Conservation (phyloP, 352 stramenopile species). For the Globisporangium cylindrosporum region DNA sequence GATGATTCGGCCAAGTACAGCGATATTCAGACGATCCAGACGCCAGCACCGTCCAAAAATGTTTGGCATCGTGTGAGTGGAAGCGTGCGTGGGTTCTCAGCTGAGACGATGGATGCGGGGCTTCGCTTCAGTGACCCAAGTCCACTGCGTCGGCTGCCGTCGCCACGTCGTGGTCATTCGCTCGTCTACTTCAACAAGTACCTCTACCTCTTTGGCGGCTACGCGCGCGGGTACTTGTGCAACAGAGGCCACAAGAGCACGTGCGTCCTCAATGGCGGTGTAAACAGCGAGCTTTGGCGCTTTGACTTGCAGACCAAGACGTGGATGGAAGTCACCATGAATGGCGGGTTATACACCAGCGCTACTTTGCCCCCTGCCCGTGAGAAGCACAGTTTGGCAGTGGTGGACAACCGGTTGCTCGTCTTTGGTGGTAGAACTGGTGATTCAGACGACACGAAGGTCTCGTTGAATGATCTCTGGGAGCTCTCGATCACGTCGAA, state of each 20-base stretch:
- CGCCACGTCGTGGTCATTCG: slow-evolving; percentile 56
- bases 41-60: slow-evolving; percentile 33
- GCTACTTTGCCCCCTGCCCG: slow-evolving; percentile 26
- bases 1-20: slow-evolving; percentile 38
- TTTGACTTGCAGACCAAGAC: slow-evolving; percentile 48
- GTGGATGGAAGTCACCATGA: slow-evolving; percentile 41
- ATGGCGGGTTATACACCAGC: slow-evolving; percentile 2
- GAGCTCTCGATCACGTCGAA: slow-evolving; percentile 52
- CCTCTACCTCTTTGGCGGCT: slow-evolving; percentile 67
- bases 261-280: slow-evolving; percentile 30
- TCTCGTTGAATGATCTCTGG: slow-evolving; percentile 59
- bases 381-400: slow-evolving; percentile 60
- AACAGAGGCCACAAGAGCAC: slow-evolving; percentile 39
- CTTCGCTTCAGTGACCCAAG: slow-evolving; percentile 26
- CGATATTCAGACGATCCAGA: slow-evolving; percentile 30
- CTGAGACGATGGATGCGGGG: slow-evolving; percentile 32
- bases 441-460: slow-evolving; percentile 22
- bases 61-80: slow-evolving; percentile 31
- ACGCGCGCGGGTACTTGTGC: slow-evolving; percentile 55
- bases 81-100: slow-evolving; percentile 28
- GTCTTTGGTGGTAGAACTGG: slow-evolving; percentile 55
- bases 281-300: slow-evolving; percentile 75
- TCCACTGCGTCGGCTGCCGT: slow-evolving; percentile 39
- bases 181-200: slow-evolving; percentile 45
- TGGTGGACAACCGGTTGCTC: slow-evolving; percentile 44